Evolutionary conservation across 1,284 basidiomycete genomes (phyloP).

Genomic region (Lentinula novae-zelandiae): DNA sequence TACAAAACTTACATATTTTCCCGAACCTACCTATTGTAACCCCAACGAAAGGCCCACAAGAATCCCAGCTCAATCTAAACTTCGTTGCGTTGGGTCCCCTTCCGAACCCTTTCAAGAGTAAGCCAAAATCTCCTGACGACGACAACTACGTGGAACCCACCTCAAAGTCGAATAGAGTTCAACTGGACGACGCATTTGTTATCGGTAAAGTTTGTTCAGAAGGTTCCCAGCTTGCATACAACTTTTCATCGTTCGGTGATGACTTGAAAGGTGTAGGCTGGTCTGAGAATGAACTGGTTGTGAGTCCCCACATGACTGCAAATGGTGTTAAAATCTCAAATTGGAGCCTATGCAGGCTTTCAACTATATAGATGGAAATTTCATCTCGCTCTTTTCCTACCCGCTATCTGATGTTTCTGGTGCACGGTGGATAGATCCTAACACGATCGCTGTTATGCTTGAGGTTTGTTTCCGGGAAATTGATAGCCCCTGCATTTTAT

Average conservation of each 20-base stretch:
- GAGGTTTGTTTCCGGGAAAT: slow-evolving; percentile 26
- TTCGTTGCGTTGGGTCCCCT: slow-evolving; percentile 23
- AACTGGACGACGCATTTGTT: slow-evolving; percentile 22
- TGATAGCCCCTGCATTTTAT: background rate
- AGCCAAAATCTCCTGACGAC: slow-evolving; percentile 36
- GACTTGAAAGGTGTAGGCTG: slow-evolving; percentile 37
- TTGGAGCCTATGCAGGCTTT: slow-evolving; percentile 30
- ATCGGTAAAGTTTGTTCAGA: slow-evolving; percentile 29
- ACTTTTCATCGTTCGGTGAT: slow-evolving; percentile 23
- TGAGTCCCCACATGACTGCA: slow-evolving; percentile 22
- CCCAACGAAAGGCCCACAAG: slow-evolving; percentile 18
- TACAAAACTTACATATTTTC: slow-evolving; percentile 28
- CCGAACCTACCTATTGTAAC: slow-evolving; percentile 17
- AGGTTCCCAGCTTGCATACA: slow-evolving; percentile 30
- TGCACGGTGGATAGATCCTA: slow-evolving; percentile 35
- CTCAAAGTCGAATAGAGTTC: slow-evolving; percentile 21
- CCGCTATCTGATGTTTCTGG: slow-evolving; percentile 27
- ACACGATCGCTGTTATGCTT: slow-evolving; percentile 36
- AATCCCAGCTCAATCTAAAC: slow-evolving; percentile 13
- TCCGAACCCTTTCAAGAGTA: slow-evolving; percentile 57
- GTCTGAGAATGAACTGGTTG: slow-evolving; percentile 41
- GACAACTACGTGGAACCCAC: slow-evolving; percentile 20
- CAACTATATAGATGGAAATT: slow-evolving; percentile 27
- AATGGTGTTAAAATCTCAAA: background rate
- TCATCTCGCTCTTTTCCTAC: slow-evolving; percentile 28